phyloP scores from a whole-genome alignment of 1,139 yeast genomes.

The Maudiozyma humilis region DNA sequence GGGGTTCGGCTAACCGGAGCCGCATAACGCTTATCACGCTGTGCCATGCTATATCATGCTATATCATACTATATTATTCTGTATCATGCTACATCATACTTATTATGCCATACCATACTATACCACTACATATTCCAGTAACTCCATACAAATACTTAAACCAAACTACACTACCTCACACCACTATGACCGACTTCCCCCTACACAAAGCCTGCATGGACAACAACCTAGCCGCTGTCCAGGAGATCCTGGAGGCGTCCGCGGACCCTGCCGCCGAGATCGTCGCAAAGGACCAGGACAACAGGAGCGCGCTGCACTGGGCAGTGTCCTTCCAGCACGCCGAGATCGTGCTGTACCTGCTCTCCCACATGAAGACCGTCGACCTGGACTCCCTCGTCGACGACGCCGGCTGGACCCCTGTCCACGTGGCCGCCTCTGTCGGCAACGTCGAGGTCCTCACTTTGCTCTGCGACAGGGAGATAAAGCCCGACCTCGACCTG shows the following conservation, averaged over 20 bases:
- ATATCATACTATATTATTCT: too few relatives aligned
- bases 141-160: background rate
- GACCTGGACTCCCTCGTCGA: slow-evolving; percentile 67
- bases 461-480: slow-evolving; percentile 35
- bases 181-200: slow-evolving; percentile 16
- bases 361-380: slow-evolving; percentile 30
- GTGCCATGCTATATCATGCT: too few relatives aligned
- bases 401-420: slow-evolving; percentile 79
- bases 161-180: background rate
- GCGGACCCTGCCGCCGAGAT: slow-evolving; percentile 11
- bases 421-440: slow-evolving; percentile 72
- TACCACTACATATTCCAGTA: too few relatives aligned
- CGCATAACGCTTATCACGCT: too few relatives aligned
- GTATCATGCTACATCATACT: too few relatives aligned
- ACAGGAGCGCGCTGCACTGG: slow-evolving; percentile 83
- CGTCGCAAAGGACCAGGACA: slow-evolving; percentile 51
- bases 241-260: slow-evolving; percentile 16
- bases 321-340: slow-evolving; percentile 61
- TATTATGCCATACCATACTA: too few relatives aligned
- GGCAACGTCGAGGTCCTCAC: slow-evolving; percentile 54
- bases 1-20: too few relatives aligned
- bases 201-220: slow-evolving; percentile 30
- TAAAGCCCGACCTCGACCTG: slow-evolving; percentile 41
- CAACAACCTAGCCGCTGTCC: slow-evolving; percentile 21
- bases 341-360: slow-evolving; percentile 38